Evolutionary conservation across 1,139 yeast species (phyloP), one percentile per base, ranked within the genome.

Genomic region (Candida sp.): DNA sequence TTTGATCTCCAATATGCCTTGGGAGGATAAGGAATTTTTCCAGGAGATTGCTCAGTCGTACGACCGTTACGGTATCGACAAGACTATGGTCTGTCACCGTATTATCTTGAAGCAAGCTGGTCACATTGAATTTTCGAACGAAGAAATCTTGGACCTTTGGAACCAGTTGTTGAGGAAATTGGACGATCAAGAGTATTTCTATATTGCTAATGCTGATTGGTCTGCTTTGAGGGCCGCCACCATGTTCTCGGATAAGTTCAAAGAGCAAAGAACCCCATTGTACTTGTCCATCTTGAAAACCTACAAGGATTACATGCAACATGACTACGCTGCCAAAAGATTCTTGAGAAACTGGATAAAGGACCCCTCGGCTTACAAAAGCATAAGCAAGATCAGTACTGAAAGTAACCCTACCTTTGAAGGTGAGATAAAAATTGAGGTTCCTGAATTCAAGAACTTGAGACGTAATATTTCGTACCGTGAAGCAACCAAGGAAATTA

Each of bases 151-250:
- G 55, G 62, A 66, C 27, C 75, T 83, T 56, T 90, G 96, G 92
- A 73, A 80, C 55, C 82, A 82, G 49, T 74, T 88, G 41, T 69
- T 88, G 47, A 53, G 63, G 11, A 73, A 77, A 53, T 79, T 86
- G 58, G 90, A 86, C 54, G 66, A 70, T 25, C 77, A 78, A 49
- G 81, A 83, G 6, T 83, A 80, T 67, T 70, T 66, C 35, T 86
- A 85, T 60, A 85, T 86, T 59, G 93, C 96, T 8, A 84, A 84
- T 62, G 96, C 94, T 27, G 96, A 90, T 70, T 90, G 96, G 94
- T 86, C 93, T 46, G 90, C 97, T 1, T 73, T 92, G 53, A 80
- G 93, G 70, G 91, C 86, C 66, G 89, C 93, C 11, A 88, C 94
- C 5, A 79, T 88, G 45, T 80, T 81, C 48, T 74, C 85, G 2